These are phyloP conservation scores for Paracamarosporium sp. DNA, from an alignment of 2,329 filamentous ascomycete species.

Conservation along the genomic window DNA sequence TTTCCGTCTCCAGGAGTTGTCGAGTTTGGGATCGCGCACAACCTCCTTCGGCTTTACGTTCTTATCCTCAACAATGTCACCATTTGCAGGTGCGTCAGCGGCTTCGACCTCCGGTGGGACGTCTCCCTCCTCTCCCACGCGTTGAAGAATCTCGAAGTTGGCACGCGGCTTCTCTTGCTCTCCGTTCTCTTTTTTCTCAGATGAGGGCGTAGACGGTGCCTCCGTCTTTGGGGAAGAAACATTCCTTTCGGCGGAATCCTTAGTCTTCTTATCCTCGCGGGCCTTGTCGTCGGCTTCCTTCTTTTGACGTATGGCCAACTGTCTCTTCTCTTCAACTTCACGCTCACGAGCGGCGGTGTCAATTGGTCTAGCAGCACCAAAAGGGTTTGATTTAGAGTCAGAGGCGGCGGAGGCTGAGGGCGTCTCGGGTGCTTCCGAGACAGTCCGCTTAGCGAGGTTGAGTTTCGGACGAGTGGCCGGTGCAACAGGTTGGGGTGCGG, in stretches of 20 bases:
- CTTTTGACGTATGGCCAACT: slow-evolving; percentile 78
- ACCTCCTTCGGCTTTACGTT: slow-evolving; percentile 63
- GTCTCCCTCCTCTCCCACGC: slow-evolving; percentile 46
- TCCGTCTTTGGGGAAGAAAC: slow-evolving; percentile 61
- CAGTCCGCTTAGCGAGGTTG: slow-evolving; percentile 89
- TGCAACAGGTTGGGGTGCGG: slow-evolving; percentile 66
- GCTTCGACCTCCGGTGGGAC: slow-evolving; percentile 47
- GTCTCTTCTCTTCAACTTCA: slow-evolving; percentile 87
- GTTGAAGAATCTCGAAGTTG: slow-evolving; percentile 63
- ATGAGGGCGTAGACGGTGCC: slow-evolving; percentile 36
- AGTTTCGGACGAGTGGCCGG: slow-evolving; percentile 76
- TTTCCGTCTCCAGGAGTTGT: slow-evolving; percentile 50
- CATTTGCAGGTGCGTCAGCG: slow-evolving; percentile 57
- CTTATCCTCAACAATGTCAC: slow-evolving; percentile 59
- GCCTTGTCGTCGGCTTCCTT: slow-evolving; percentile 86
- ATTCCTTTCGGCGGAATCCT: slow-evolving; percentile 64
- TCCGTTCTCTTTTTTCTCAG: slow-evolving; percentile 43
- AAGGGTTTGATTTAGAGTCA: slow-evolving; percentile 87
- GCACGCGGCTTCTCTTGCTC: slow-evolving; percentile 54
- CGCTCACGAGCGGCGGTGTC: slow-evolving; percentile 90
- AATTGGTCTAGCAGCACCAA: slow-evolving; percentile 91
- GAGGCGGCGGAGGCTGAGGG: slow-evolving; percentile 48
- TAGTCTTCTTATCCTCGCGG: slow-evolving; percentile 69
- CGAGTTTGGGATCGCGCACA: slow-evolving; percentile 51
- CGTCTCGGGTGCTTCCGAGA: slow-evolving; percentile 71